These are phyloP conservation scores for Citrus reticulata DNA, from an alignment of 345 rosid species.

Conservation along the genomic window DNA sequence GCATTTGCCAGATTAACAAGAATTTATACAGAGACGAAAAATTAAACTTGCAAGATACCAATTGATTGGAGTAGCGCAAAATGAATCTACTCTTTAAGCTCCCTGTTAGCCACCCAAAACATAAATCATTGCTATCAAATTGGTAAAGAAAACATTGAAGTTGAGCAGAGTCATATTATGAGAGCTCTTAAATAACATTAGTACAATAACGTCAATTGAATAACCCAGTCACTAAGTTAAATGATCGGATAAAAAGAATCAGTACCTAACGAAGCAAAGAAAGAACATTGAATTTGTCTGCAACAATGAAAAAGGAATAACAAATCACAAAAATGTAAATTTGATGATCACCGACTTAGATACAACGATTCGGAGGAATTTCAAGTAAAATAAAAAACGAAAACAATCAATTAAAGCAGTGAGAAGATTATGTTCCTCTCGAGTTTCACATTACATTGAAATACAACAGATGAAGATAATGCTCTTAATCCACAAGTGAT, in stretches of 20 bases:
- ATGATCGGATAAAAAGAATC: too few relatives aligned
- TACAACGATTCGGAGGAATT: constrained; percentile 33
- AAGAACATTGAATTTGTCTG: neutral
- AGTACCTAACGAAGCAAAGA: neutral
- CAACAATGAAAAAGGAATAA: constrained; percentile 2
- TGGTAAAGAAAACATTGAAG: too few relatives aligned
- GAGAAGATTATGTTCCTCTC: constrained; percentile 27
- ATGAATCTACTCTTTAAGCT: too few relatives aligned
- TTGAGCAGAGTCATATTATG: too few relatives aligned
- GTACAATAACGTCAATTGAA: too few relatives aligned
- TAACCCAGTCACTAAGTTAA: too few relatives aligned
- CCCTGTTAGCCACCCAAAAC: too few relatives aligned
- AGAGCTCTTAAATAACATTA: too few relatives aligned
- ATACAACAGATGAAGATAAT: constrained; percentile 32
- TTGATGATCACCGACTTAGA: constrained; percentile 25
- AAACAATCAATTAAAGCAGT: constrained; percentile 22
- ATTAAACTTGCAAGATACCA: too few relatives aligned
- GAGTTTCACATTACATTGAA: constrained; percentile 40
- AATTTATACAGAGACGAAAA: neutral
- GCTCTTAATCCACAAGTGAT: constrained; percentile 30
- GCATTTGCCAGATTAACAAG: neutral
- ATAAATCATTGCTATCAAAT: too few relatives aligned
- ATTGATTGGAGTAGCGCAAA: too few relatives aligned
- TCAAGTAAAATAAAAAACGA: constrained; percentile 14
- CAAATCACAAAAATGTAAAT: constrained; percentile 32